Evolutionary conservation across 441 rosid genomes (phyloP).

Genomic region (Sinapis alba): DNA sequence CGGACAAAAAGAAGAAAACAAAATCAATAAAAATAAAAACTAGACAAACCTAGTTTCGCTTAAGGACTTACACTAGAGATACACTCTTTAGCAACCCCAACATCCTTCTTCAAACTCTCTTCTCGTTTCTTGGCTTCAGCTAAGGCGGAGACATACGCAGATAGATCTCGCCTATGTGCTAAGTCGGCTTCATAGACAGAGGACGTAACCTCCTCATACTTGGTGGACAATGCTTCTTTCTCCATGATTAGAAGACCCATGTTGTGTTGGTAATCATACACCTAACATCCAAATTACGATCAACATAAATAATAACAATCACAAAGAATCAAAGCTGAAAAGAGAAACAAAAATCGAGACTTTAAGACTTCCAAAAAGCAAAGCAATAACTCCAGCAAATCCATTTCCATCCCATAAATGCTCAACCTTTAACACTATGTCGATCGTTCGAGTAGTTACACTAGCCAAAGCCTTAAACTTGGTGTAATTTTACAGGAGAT

Average conservation of each 20-base stretch:
- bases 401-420: neutral
- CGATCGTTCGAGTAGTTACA: neutral
- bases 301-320: neutral
- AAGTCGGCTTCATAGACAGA: slow-evolving; percentile 70
- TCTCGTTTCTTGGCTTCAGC: slow-evolving; percentile 82
- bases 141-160: slow-evolving; percentile 63
- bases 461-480: too few species aligned
- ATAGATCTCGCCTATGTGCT: slow-evolving; percentile 58
- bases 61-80: slow-evolving; percentile 68
- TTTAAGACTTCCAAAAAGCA: slow-evolving; percentile 15
- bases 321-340: slow-evolving; percentile 19
- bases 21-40: neutral
- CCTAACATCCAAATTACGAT: slow-evolving; percentile 43
- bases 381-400: slow-evolving; percentile 22
- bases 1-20: neutral
- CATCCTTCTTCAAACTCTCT: slow-evolving; percentile 79
- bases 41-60: neutral
- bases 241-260: slow-evolving; percentile 94
- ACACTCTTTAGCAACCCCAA: slow-evolving; percentile 84
- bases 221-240: slow-evolving; percentile 61
- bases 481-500: too few species aligned
- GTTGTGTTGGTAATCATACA: slow-evolving; percentile 88
- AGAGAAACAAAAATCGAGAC: slow-evolving; percentile 33
- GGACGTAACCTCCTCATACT: slow-evolving; percentile 65
- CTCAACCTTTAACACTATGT: neutral